These are phyloP conservation scores for Hymenoscyphus albidus DNA, from an alignment of 2,329 filamentous ascomycete species.

Conservation along the genomic window DNA sequence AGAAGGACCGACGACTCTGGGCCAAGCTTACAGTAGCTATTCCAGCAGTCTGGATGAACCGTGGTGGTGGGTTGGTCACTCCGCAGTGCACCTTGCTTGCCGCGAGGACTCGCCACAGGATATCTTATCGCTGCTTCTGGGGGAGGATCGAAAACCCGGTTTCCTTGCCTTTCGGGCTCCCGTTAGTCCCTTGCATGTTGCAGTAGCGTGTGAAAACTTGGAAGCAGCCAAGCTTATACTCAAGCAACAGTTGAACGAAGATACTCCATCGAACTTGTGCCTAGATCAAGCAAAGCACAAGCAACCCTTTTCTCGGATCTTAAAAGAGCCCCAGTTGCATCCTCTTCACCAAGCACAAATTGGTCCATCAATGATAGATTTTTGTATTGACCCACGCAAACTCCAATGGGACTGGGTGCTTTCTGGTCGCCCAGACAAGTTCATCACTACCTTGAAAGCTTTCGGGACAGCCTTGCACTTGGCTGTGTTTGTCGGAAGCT, in stretches of 20 bases:
- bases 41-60: not conserved
- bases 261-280: not conserved
- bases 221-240: not conserved
- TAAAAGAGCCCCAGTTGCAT: too few species aligned
- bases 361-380: not conserved
- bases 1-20: not conserved
- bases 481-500: not conserved
- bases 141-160: not conserved
- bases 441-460: not conserved
- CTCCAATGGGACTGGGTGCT: not conserved
- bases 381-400: not conserved
- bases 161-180: not conserved
- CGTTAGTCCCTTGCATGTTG: slow-evolving; percentile 6
- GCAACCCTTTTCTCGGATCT: too few species aligned
- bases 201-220: not conserved
- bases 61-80: not conserved
- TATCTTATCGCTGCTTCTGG: not conserved
- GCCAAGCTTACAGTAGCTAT: not conserved
- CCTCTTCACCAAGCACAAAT: too few species aligned
- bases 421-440: not conserved
- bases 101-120: not conserved
- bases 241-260: not conserved
- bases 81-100: slow-evolving; percentile 6
- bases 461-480: not conserved
- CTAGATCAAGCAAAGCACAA: too few species aligned